Conservation (phyloP, 1,139 yeast species). For the Lodderomyces parapsilosis region DNA sequence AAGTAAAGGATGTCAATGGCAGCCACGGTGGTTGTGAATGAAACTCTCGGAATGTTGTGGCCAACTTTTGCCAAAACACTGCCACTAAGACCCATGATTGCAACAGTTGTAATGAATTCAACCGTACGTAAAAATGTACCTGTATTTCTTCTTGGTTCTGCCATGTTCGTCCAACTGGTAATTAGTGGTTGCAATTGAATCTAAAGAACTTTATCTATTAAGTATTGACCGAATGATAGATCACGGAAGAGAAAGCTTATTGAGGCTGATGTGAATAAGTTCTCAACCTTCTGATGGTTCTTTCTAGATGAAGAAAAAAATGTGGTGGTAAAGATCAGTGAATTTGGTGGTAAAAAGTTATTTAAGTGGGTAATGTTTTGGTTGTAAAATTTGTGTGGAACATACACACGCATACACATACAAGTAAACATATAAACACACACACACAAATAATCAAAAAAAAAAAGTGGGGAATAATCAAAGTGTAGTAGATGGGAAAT, state of each 20-base stretch:
- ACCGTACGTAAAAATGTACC: conserved; percentile 11
- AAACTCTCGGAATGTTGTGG: conserved; percentile 16
- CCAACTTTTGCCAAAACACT: conserved; percentile 15
- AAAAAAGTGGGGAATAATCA: too few relatives aligned
- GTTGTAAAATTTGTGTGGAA: neutral
- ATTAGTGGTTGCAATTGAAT: too few relatives aligned
- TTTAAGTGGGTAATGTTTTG: too few relatives aligned
- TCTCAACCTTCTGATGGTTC: neutral
- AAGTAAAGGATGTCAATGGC: conserved; percentile 24
- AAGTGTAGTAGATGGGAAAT: too few relatives aligned
- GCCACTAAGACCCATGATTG: conserved; percentile 27
- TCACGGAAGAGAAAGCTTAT: neutral
- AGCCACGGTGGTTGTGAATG: conserved; percentile 21
- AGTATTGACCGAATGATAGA: neutral
- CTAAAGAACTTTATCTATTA: too few relatives aligned
- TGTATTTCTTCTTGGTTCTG: conserved; percentile 1
- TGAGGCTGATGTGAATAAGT: neutral
- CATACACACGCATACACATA: too few relatives aligned
- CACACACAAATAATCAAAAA: too few relatives aligned
- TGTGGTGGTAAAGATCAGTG: conserved; percentile 1
- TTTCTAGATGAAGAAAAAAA: neutral
- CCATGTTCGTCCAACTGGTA: neutral
- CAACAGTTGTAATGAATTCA: conserved; percentile 24
- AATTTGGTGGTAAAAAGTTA: conserved; percentile 2
- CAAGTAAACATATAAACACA: too few relatives aligned